Conservation (phyloP, 2,329 filamentous ascomycete genomes). For the Colletotrichum spinosum region DNA sequence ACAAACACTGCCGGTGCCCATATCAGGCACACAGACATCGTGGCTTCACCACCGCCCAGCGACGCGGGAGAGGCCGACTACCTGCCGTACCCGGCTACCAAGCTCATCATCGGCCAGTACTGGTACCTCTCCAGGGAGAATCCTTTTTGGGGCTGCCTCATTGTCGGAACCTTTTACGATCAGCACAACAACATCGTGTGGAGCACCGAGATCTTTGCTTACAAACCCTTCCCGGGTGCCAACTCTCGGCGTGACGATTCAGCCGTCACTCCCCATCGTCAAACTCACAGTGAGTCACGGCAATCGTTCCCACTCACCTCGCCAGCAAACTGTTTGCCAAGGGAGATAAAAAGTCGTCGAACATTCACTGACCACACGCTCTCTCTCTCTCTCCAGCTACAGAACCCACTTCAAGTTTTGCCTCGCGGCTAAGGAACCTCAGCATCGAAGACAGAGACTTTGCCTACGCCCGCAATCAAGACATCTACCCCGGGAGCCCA, state of each 20-base stretch:
- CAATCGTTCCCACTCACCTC: background rate
- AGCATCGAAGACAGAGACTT: too few species aligned
- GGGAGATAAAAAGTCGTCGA: too few species aligned
- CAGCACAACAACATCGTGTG: constrained; percentile 53
- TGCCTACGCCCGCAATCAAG: too few species aligned
- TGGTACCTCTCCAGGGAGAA: constrained; percentile 47
- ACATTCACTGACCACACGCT: too few species aligned
- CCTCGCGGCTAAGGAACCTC: too few species aligned
- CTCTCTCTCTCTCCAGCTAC: too few species aligned
- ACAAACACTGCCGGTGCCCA: too few species aligned
- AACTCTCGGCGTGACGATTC: constrained; percentile 5
- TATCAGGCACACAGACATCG: too few species aligned
- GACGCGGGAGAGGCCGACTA: constrained; percentile 32
- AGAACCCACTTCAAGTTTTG: too few species aligned
- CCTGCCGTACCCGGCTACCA: constrained; percentile 59
- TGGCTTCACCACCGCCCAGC: too few species aligned
- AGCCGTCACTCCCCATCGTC: background rate
- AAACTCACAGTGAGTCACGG: constrained; percentile 31
- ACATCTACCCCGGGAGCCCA: too few species aligned
- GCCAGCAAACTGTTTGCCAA: too few species aligned
- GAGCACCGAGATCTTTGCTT: constrained; percentile 57
- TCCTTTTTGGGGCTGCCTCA: constrained; percentile 58
- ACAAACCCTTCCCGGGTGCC: constrained; percentile 2
- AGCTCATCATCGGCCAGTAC: constrained; percentile 58
- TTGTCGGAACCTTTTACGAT: constrained; percentile 62